These are phyloP conservation scores for Talaromyces piceae DNA, from an alignment of 2,329 filamentous ascomycete genomes.

Conservation along the genomic window DNA sequence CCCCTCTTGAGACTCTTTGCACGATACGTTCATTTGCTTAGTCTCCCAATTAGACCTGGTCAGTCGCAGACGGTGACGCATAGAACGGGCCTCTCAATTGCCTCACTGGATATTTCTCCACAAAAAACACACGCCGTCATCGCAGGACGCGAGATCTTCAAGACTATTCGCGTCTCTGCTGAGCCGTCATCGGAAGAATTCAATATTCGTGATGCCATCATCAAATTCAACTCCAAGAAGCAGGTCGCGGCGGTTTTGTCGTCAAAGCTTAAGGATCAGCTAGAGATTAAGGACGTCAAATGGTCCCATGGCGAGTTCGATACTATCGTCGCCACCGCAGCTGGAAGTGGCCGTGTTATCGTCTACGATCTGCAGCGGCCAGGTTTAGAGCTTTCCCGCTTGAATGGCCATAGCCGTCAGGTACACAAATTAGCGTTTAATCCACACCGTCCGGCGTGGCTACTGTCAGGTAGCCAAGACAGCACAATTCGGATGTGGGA, in stretches of 20 bases:
- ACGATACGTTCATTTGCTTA: slow-evolving; percentile 14
- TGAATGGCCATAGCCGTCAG: slow-evolving; percentile 59
- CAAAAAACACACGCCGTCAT: slow-evolving; percentile 56
- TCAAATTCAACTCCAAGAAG: slow-evolving; percentile 49
- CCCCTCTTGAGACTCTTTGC: slow-evolving; percentile 5
- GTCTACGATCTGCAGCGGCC: slow-evolving; percentile 57
- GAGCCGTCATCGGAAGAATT: slow-evolving; percentile 54
- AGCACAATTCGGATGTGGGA: slow-evolving; percentile 59
- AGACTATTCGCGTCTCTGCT: slow-evolving; percentile 54
- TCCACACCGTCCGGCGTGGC: slow-evolving; percentile 51
- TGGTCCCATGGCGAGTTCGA: slow-evolving; percentile 58
- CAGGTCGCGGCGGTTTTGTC: slow-evolving; percentile 37
- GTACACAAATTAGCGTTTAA: slow-evolving; percentile 61
- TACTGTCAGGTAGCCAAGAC: slow-evolving; percentile 60
- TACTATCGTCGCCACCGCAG: slow-evolving; percentile 56
- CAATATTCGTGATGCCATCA: slow-evolving; percentile 55
- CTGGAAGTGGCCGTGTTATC: slow-evolving; percentile 58
- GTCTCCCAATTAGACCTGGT: slow-evolving; percentile 30
- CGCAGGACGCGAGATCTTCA: slow-evolving; percentile 59
- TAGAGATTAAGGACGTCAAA: slow-evolving; percentile 59
- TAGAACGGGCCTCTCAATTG: slow-evolving; percentile 57
- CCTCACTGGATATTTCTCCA: slow-evolving; percentile 57
- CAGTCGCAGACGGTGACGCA: slow-evolving; percentile 52
- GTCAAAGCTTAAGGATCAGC: slow-evolving; percentile 49
- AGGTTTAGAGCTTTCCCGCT: slow-evolving; percentile 53